These are phyloP conservation scores for Triadica sebifera DNA, from an alignment of 345 rosid genomes.

Conservation along the genomic window DNA sequence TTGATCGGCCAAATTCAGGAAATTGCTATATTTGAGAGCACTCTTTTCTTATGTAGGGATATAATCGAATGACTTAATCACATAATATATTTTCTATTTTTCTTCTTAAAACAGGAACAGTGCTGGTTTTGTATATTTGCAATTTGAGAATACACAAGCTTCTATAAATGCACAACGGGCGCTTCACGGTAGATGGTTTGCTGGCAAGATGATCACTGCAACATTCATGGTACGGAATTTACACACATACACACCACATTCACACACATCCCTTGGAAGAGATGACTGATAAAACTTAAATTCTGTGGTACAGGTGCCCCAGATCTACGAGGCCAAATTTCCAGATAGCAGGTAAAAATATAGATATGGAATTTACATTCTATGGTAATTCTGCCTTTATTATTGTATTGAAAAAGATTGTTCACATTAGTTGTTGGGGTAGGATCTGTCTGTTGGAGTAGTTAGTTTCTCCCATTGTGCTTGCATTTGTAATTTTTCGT, in stretches of 20 bases:
- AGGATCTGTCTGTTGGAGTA: neutral
- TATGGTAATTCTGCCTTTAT: neutral
- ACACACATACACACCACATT: neutral
- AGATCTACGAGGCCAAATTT: constrained; percentile 55
- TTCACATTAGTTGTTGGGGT: neutral
- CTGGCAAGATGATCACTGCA: constrained; percentile 95
- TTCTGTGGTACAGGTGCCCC: constrained; percentile 43
- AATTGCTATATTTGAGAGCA: too few relatives aligned
- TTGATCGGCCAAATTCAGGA: neutral
- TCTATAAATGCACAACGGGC: constrained; percentile 75
- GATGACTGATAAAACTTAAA: neutral
- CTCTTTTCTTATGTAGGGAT: too few relatives aligned
- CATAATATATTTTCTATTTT: neutral
- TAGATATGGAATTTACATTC: too few relatives aligned
- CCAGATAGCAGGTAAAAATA: constrained; percentile 48
- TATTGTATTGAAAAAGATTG: neutral
- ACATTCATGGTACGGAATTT: constrained; percentile 58
- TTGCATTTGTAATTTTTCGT: neutral
- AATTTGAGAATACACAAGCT: constrained; percentile 58
- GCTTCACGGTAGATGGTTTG: constrained; percentile 98
- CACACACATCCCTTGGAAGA: neutral
- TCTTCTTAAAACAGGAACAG: constrained; percentile 52
- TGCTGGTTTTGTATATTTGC: constrained; percentile 82
- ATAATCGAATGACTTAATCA: too few relatives aligned
- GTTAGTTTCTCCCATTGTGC: constrained; percentile 8